These are phyloP conservation scores for Podaxis sp. DNA, from an alignment of 768 basidiomycete genomes.

Conservation along the genomic window DNA sequence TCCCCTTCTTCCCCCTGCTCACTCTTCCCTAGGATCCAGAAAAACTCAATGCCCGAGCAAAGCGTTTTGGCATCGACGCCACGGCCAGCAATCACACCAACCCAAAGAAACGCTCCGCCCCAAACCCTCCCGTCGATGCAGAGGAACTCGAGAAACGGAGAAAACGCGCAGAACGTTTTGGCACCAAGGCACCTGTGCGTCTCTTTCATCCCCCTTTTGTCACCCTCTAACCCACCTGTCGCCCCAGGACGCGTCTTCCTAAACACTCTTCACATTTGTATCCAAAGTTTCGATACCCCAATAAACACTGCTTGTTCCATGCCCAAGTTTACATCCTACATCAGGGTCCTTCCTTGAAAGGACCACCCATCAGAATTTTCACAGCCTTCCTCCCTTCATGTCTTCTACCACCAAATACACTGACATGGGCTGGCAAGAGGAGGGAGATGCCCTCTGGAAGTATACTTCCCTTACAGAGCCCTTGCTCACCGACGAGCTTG, in stretches of 20 bases:
- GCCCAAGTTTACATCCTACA: not conserved
- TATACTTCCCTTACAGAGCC: constrained; percentile 43
- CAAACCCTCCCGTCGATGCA: constrained; percentile 44
- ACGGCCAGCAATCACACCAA: not conserved
- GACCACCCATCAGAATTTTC: not conserved
- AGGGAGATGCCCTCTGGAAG: constrained; percentile 26
- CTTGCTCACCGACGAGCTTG: constrained; percentile 37
- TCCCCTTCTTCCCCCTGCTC: not conserved
- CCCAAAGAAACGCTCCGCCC: constrained; percentile 32
- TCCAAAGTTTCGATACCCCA: not conserved
- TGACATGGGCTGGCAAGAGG: constrained; percentile 34
- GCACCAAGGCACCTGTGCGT: constrained; percentile 24
- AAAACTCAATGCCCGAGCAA: constrained; percentile 50
- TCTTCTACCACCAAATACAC: constrained; percentile 26
- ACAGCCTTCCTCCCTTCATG: not conserved
- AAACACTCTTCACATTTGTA: not conserved
- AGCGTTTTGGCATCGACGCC: constrained; percentile 47
- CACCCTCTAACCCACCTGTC: not conserved
- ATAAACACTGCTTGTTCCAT: constrained; percentile 2
- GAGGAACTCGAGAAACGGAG: constrained; percentile 57
- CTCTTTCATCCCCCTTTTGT: not conserved
- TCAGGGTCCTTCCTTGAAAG: constrained; percentile 8
- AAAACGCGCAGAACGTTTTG: constrained; percentile 69
- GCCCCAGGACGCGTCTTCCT: constrained; percentile 4
- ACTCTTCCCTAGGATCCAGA: constrained; percentile 38